A percentile compares a stretch with the other conserved stretches of the same genome.
phyloP scores from a whole-genome alignment of 768 basidiomycete species.

The Leccinum sublutescens region DNA sequence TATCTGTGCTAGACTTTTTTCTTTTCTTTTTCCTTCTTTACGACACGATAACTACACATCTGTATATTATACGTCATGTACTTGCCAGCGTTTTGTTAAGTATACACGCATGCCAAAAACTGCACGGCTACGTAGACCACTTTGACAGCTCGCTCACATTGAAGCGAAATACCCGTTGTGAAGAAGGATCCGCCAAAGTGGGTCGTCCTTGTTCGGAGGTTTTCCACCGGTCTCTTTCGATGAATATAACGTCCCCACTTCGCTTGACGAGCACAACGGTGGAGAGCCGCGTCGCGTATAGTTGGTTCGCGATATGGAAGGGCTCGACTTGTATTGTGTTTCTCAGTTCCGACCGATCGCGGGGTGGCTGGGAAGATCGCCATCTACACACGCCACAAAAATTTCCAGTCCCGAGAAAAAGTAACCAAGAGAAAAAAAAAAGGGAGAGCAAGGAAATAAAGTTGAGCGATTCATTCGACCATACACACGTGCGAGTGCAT shows the following conservation, averaged over 20 bases:
- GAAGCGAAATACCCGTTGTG: conserved; percentile 55
- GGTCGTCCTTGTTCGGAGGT: conserved; percentile 40
- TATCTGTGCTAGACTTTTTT: conserved; percentile 28
- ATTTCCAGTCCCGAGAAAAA: not conserved
- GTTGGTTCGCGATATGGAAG: conserved; percentile 26
- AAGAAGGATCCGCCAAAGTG: conserved; percentile 37
- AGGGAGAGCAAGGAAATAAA: not conserved
- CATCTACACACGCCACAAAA: conserved; percentile 15
- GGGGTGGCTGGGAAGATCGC: conserved; percentile 40
- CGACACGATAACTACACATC: conserved; percentile 16
- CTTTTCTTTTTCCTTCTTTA: not conserved
- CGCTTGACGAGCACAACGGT: conserved; percentile 67
- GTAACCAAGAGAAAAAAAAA: not conserved
- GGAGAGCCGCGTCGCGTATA: conserved; percentile 71
- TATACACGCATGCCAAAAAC: conserved; percentile 8
- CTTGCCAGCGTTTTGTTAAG: conserved; percentile 13
- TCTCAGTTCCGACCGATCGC: conserved; percentile 51
- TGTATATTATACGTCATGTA: conserved; percentile 37
- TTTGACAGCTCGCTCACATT: conserved; percentile 21
- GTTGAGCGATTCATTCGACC: conserved; percentile 6
- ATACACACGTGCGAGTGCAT: not conserved
- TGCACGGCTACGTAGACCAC: conserved; percentile 19
- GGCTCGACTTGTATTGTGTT: conserved; percentile 66
- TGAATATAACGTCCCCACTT: conserved; percentile 58
- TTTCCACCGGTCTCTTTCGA: conserved; percentile 71